Base-by-base conservation (phyloP, 768 basidiomycete genomes). In the Auricularia auricula-judae region DNA sequence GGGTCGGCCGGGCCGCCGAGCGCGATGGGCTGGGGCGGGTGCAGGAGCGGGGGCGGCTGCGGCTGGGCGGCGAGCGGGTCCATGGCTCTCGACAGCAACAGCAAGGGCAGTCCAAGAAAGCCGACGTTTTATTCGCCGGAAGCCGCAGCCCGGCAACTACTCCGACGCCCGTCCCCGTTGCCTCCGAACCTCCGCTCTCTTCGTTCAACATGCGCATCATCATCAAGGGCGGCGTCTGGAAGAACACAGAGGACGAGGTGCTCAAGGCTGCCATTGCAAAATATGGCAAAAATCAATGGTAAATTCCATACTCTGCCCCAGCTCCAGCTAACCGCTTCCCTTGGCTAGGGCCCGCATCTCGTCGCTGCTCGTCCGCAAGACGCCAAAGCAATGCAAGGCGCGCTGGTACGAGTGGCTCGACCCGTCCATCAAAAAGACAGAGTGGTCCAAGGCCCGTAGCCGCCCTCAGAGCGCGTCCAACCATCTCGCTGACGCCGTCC, bases 381-480 rank as follows among this genome's bases (percentile, higher is more conserved):
- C 97, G 1, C 95, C 97, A 11, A 99, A 99, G 74, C 97, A 99
- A 79, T 99, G 97, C 80, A 99, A 99, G 76, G 93, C 93, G 1
- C 89, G 93, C 47, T 98, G 96, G 96, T 98, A 96, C 72, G 96
- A 98, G 78, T 98, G 97, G 97, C 79, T 98, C 61, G 97, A 99
- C 77, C 97, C 97, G 4, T 95, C 93, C 62, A 99, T 98, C 77
- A 98, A 98, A 77, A 99, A 99, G 81, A 98, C 96, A 18, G 97
- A 98, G 75, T 99, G 97, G 97, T 97, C 95, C 58, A 98, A 98
- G 79, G 94, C 88, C 66, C 59, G 39, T 42, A 2, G 12, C 12
- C 39, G 82, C 75, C 12, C 16, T 11, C 16, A 42, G 16, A 21
- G 14, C 5, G 47, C 11, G 56, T 23, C 56, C 21, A 35, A 33